These are phyloP conservation scores for Penicillium italicum DNA, from an alignment of 2,329 filamentous ascomycete species.

Conservation along the genomic window DNA sequence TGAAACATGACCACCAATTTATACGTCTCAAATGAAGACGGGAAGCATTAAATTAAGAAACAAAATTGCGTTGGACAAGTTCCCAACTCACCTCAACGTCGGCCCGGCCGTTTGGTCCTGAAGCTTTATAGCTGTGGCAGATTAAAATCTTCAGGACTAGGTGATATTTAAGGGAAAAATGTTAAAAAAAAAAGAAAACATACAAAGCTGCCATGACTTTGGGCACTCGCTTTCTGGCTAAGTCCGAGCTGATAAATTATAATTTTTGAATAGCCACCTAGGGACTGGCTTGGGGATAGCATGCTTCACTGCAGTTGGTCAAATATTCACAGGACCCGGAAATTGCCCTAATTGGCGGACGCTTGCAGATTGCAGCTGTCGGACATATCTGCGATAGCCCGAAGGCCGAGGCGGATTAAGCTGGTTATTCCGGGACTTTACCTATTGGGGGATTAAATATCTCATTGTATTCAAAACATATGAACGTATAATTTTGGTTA, in stretches of 20 bases:
- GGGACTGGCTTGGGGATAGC: background rate
- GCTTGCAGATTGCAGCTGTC: background rate
- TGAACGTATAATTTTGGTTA: background rate
- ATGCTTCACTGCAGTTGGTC: background rate
- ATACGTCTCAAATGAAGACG: background rate
- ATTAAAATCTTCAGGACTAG: background rate
- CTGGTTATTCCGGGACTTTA: background rate
- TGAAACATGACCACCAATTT: background rate
- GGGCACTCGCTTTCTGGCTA: background rate
- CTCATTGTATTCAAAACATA: background rate
- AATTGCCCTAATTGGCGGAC: background rate
- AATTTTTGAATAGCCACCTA: background rate
- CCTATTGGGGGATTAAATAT: background rate
- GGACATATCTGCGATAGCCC: background rate
- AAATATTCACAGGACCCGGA: background rate
- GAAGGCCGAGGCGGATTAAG: background rate
- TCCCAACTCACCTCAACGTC: slow-evolving; percentile 1
- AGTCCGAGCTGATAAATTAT: background rate
- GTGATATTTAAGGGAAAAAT: background rate
- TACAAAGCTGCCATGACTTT: background rate
- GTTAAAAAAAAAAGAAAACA: background rate
- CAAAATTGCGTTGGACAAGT: background rate
- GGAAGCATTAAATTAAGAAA: slow-evolving; percentile 3
- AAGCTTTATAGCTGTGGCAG: background rate
- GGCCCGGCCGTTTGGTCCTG: background rate